Percentiles rank a stretch among this genome's conserved stretches.
phyloP scores from a whole-genome alignment of 164 flowering plant species.

The Chimonanthus praecox region DNA sequence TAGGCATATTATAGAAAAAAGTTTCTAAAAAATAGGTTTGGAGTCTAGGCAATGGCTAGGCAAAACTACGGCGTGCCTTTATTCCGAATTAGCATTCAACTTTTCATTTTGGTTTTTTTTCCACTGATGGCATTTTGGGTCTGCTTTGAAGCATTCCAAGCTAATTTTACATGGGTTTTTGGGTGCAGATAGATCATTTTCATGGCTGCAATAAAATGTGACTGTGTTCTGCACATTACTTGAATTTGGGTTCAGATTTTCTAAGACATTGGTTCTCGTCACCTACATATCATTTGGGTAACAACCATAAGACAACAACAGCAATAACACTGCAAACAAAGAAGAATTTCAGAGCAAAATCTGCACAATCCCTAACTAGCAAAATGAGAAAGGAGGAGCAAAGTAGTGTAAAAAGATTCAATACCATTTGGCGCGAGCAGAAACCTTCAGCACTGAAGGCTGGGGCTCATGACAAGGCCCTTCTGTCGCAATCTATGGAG shows the following conservation, averaged over 20 bases:
- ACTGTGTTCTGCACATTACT: background rate
- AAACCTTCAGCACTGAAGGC: slow-evolving; percentile 60
- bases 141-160: background rate
- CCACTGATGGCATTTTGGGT: background rate
- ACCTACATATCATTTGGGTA: too few species aligned
- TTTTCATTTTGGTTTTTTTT: too few species aligned
- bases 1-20: too few species aligned
- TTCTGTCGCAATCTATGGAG: slow-evolving; percentile 73
- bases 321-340: background rate
- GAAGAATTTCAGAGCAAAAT: background rate
- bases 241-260: too few species aligned
- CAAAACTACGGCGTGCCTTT: too few species aligned
- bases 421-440: slow-evolving; percentile 89
- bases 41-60: too few species aligned
- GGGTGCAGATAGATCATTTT: background rate
- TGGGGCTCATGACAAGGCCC: slow-evolving; percentile 69
- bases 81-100: background rate
- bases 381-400: too few species aligned
- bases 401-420: background rate
- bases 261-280: background rate
- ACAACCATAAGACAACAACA: background rate
- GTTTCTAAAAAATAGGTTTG: too few species aligned
- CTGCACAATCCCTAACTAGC: background rate
- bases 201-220: background rate
- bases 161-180: background rate